A percentile compares a stretch with the other conserved stretches of the same genome.
Conservation (phyloP, 345 rosid species). For the Sonneratia caseolaris region DNA sequence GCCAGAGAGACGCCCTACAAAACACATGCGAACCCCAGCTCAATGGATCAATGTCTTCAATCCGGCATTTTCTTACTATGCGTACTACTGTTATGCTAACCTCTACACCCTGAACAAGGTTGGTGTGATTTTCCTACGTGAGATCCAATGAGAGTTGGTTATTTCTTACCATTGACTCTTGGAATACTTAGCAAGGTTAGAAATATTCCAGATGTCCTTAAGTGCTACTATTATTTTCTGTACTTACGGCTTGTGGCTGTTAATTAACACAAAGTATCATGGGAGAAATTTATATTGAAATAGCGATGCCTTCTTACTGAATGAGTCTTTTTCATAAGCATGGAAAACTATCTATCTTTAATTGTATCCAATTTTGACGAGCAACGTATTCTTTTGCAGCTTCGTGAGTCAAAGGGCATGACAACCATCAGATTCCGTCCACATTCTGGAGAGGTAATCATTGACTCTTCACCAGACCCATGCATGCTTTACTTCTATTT, state of each 20-base stretch:
- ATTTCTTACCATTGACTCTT: no score
- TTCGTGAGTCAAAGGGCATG: slow-evolving; percentile 98
- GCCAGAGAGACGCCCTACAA: slow-evolving; percentile 99
- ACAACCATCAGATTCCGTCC: slow-evolving; percentile 90
- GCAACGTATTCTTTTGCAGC: slow-evolving; percentile 36
- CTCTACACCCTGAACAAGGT: slow-evolving; percentile 94
- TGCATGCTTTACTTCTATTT: not conserved
- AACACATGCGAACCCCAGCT: slow-evolving; percentile 98
- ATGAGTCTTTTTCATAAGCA: not conserved
- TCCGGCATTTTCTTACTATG: slow-evolving; percentile 94
- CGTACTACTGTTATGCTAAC: slow-evolving; percentile 93
- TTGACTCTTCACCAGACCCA: not conserved
- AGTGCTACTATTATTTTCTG: not conserved
- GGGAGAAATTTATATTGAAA: no score
- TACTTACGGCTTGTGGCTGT: not conserved
- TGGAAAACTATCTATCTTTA: not conserved
- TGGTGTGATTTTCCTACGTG: not conserved
- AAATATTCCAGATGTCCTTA: not conserved
- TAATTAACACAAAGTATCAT: not conserved
- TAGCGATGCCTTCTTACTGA: not conserved
- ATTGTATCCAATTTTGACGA: slow-evolving; percentile 9
- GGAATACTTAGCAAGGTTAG: not conserved
- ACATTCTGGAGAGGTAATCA: slow-evolving; percentile 87
- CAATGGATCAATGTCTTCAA: slow-evolving; percentile 96
- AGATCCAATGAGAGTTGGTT: not conserved